Conservation (phyloP, 1,284 basidiomycete species). For the Sphagnurus paluster region DNA sequence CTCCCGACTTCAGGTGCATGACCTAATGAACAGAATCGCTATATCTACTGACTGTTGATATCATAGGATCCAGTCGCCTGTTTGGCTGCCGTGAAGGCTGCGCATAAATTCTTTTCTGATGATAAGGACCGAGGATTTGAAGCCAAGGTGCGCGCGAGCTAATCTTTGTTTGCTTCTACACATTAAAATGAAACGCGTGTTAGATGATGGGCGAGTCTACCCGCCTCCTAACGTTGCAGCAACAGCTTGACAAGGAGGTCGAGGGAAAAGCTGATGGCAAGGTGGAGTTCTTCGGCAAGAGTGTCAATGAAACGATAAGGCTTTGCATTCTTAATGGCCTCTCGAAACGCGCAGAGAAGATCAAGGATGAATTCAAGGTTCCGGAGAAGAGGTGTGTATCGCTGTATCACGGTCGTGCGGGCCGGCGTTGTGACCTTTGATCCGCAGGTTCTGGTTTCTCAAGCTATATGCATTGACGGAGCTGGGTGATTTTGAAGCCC, state of each 20-base stretch:
- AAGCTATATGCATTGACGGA: conserved; percentile 82
- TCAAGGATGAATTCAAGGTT: conserved; percentile 86
- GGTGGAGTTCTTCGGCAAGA: conserved; percentile 75
- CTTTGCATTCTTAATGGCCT: conserved; percentile 76
- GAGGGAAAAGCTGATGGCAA: conserved; percentile 77
- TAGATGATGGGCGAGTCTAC: conserved; percentile 91
- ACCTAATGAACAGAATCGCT: neutral
- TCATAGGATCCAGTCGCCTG: conserved; percentile 70
- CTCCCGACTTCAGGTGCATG: conserved; percentile 40
- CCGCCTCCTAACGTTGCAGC: conserved; percentile 77
- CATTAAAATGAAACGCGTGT: conserved; percentile 1
- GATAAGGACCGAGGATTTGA: conserved; percentile 92
- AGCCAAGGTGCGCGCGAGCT: conserved; percentile 64
- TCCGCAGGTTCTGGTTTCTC: conserved; percentile 85
- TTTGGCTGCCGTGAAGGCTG: conserved; percentile 73
- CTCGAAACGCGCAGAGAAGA: conserved; percentile 83
- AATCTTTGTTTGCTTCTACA: neutral
- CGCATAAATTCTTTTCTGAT: conserved; percentile 92
- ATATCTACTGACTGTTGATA: conserved; percentile 2
- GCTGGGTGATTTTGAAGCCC: conserved; percentile 79
- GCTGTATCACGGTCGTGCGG: neutral
- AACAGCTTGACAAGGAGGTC: conserved; percentile 84
- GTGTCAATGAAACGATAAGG: conserved; percentile 82
- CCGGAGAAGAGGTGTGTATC: conserved; percentile 78
- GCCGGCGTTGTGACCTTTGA: neutral